A percentile compares a stretch with the other conserved stretches of the same genome.
Evolutionary conservation across 2,329 filamentous ascomycete species (phyloP).

Genomic region (Tolypocladium album): DNA sequence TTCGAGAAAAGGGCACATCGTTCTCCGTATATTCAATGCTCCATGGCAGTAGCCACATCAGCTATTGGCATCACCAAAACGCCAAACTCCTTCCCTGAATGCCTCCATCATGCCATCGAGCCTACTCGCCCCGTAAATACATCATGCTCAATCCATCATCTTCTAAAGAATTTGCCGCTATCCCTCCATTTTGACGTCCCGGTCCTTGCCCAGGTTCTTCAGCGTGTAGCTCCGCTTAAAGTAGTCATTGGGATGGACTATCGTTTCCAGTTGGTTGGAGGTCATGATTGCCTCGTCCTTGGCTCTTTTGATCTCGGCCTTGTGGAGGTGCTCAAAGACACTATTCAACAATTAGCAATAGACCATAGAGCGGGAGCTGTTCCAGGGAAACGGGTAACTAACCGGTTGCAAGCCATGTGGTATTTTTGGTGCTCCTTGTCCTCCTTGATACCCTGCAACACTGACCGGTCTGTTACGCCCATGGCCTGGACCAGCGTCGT

Average conservation of each 20-base stretch:
- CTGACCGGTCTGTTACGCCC: conserved; percentile 67
- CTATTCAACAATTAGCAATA: conserved; percentile 20
- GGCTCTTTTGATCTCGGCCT: conserved; percentile 63
- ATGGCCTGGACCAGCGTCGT: conserved; percentile 63
- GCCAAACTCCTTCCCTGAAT: neutral
- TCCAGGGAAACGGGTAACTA: conserved; percentile 14
- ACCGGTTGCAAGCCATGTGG: conserved; percentile 92
- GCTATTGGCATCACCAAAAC: neutral
- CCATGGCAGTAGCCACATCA: neutral
- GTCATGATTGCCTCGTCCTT: conserved; percentile 65
- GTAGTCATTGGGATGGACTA: conserved; percentile 95
- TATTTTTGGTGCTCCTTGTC: conserved; percentile 83
- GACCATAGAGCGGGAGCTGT: neutral
- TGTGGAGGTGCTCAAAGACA: conserved; percentile 84
- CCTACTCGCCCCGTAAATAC: neutral
- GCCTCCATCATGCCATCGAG: neutral
- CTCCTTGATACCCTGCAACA: conserved; percentile 73
- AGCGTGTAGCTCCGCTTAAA: conserved; percentile 90
- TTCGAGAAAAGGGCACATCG: too few species aligned
- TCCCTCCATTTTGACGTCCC: conserved; percentile 47
- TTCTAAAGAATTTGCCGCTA: conserved; percentile 19
- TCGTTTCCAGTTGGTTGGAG: conserved; percentile 75
- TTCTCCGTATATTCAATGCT: neutral
- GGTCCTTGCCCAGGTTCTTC: conserved; percentile 58
- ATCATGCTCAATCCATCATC: neutral